Evolutionary conservation across 495 filamentous ascomycete genomes (phyloP).

Genomic region (Parmelia sp.): DNA sequence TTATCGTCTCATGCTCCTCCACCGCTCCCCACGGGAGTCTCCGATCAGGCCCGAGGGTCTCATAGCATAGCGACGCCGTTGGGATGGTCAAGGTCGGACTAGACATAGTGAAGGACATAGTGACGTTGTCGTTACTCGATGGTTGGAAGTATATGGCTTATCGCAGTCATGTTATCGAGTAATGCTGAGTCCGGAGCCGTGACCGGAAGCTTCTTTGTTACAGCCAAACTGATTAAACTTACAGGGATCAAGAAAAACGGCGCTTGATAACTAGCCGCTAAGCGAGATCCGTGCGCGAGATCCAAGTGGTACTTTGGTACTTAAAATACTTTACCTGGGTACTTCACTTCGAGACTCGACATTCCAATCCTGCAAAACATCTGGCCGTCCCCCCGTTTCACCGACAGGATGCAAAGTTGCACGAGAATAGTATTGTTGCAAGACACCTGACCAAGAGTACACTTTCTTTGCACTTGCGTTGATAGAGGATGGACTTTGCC

Average conservation of each 20-base stretch:
- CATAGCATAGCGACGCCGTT: not conserved
- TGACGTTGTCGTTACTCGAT: slow-evolving; percentile 8
- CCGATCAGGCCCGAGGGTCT: not conserved
- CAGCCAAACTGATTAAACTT: not conserved
- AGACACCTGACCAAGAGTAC: not conserved
- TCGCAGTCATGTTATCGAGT: slow-evolving; percentile 7
- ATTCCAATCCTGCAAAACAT: too few relatives aligned
- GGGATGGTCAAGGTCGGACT: not conserved
- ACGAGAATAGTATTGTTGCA: not conserved
- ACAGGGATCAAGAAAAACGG: not conserved
- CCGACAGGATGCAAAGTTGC: not conserved
- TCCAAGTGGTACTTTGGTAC: not conserved
- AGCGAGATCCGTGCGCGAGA: not conserved
- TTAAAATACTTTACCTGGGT: not conserved
- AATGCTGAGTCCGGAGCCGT: slow-evolving; percentile 5
- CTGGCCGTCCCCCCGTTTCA: not conserved
- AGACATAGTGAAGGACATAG: slow-evolving; percentile 4
- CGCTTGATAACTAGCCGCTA: slow-evolving; percentile 6
- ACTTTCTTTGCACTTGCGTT: not conserved
- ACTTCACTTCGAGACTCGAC: too few relatives aligned
- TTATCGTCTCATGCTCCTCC: slow-evolving; percentile 15
- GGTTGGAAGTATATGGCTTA: not conserved
- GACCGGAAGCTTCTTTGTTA: not conserved
- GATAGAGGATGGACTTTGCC: not conserved
- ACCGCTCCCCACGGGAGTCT: slow-evolving; percentile 6